Evolutionary conservation across 2,329 filamentous ascomycete species (phyloP), one percentile per base, ranked within the genome.

Genomic region (Fonsecaea pedrosoi): DNA sequence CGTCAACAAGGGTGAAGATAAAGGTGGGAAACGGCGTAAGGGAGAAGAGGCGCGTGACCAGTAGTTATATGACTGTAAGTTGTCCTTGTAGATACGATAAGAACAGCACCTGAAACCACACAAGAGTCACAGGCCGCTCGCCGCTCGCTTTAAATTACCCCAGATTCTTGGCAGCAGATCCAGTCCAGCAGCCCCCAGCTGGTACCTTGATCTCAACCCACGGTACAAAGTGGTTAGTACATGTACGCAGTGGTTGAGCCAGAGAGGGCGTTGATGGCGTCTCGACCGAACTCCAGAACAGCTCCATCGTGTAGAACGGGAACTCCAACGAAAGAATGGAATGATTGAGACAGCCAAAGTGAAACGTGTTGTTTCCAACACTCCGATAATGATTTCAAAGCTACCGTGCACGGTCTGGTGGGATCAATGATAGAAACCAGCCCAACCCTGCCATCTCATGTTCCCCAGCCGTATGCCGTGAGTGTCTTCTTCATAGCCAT

Each of bases 341-440:
- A 50, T 8, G 18, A 25, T 21, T 18, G 7, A 50, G 5, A n/a
- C n/a, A 18, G 15, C 40, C n/a, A 8, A 40, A 40, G 37, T 40
- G 9, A 40, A 10, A 40, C 10, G 5, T 12, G 34, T 35, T 38
- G 42, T 38, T 61, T 61, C 45, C 45, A 21, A 50, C 18, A n/a
- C n/a, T 18, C 12, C 30, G 21, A 45, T 48, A 21, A 56, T 62
- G 13, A 56, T 56, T 62, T 48, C 50, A 56, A 62, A 56, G 53
- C 60, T 62, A 62, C 25, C 37, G 37, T 55, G 35, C 50, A 34
- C 8, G 50, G 60, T 45, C 60, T 48, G 60, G 60, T 62, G 40
- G 37, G 35, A 37, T 62, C 50, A 62, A 56, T 25, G 60, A 62
- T 37, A 62, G 60, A 59, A 53, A 64, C 60, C 60, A 64, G 62